Conservation (phyloP, 2,329 filamentous ascomycete species). For the Alternaria metachromatica region DNA sequence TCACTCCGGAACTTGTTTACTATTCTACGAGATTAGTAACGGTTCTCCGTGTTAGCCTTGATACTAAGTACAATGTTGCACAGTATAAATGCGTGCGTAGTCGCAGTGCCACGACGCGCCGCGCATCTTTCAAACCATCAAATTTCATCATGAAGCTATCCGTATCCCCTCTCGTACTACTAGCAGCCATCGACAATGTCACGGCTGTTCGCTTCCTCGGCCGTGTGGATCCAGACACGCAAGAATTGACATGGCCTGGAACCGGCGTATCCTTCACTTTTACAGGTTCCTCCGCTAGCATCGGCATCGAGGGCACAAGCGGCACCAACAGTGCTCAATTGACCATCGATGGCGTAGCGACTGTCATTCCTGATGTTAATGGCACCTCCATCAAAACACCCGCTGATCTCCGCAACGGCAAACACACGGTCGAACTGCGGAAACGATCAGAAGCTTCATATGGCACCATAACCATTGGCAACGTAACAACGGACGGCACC, state of each 20-base stretch:
- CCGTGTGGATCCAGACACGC: slow-evolving; percentile 53
- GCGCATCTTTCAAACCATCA: neutral
- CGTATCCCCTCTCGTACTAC: neutral
- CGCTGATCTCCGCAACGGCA: slow-evolving; percentile 36
- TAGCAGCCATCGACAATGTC: slow-evolving; percentile 3
- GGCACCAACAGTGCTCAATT: slow-evolving; percentile 48
- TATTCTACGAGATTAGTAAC: neutral
- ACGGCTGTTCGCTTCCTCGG: slow-evolving; percentile 35
- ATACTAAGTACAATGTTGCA: neutral
- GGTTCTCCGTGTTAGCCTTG: neutral
- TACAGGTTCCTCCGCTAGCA: slow-evolving; percentile 49
- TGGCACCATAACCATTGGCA: slow-evolving; percentile 44
- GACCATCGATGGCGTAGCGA: slow-evolving; percentile 39
- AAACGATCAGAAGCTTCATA: slow-evolving; percentile 49
- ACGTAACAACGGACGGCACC: slow-evolving; percentile 37
- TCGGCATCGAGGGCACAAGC: slow-evolving; percentile 39
- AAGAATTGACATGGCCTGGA: slow-evolving; percentile 55
- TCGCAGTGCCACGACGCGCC: neutral
- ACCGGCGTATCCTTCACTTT: slow-evolving; percentile 54
- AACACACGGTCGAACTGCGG: slow-evolving; percentile 49
- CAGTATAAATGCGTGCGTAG: neutral
- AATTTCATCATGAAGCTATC: neutral
- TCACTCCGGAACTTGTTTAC: neutral
- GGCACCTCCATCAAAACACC: slow-evolving; percentile 43
- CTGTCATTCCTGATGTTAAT: slow-evolving; percentile 35